These are phyloP conservation scores for Spirogloea muscicola DNA, from an alignment of 139 green algal species.

Conservation along the genomic window DNA sequence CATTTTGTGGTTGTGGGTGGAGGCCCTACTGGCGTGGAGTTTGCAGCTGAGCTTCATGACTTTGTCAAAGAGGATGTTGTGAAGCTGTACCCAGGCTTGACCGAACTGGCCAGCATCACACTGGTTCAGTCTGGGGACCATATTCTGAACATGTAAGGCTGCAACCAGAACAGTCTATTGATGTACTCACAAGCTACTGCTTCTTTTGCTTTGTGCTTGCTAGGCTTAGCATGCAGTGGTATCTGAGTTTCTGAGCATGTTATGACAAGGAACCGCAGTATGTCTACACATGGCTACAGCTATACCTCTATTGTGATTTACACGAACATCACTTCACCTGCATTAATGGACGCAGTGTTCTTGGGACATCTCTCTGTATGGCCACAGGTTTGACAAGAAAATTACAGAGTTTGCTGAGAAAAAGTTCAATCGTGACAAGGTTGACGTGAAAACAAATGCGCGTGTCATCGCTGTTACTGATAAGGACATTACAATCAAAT, in stretches of 20 bases:
- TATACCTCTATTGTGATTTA: too few species aligned
- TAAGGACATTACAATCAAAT: not conserved
- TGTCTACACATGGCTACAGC: too few species aligned
- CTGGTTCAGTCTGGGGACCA: conserved; percentile 31
- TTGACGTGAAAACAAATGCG: conserved; percentile 12
- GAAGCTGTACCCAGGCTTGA: conserved; percentile 6
- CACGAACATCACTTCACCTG: too few species aligned
- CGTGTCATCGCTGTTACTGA: conserved; percentile 19
- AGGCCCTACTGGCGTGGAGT: conserved; percentile 76
- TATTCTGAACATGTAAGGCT: conserved; percentile 41
- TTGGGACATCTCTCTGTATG: too few species aligned
- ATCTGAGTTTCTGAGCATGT: too few species aligned
- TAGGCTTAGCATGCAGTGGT: too few species aligned
- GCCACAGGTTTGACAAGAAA: conserved; percentile 20
- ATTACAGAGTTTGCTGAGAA: conserved; percentile 21
- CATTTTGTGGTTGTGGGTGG: conserved; percentile 80
- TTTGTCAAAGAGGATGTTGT: conserved; percentile 11
- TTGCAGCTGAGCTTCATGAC: conserved; percentile 45
- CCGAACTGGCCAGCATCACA: not conserved
- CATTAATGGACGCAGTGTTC: too few species aligned
- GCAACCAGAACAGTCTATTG: too few species aligned
- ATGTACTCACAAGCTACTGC: too few species aligned
- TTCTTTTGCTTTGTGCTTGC: too few species aligned
- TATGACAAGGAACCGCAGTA: too few species aligned
- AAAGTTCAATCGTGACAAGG: conserved; percentile 21